Conservation (phyloP, 2,329 filamentous ascomycete species). For the Ambrosiella xylebori region DNA sequence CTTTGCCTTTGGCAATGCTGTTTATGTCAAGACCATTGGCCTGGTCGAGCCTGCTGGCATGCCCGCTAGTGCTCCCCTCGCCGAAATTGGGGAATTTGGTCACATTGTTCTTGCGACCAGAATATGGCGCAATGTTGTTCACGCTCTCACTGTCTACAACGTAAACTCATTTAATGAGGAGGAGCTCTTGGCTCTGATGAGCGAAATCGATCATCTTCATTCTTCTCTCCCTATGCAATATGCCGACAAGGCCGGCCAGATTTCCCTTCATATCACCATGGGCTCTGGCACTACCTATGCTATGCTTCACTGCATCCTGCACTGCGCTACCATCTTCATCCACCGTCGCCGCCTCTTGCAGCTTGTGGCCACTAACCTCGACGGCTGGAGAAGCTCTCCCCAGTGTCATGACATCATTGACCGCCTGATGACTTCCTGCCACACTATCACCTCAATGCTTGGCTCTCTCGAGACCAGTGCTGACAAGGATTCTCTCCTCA, state of each 20-base stretch:
- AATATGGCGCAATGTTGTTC: constrained; percentile 44
- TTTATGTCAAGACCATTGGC: constrained; percentile 38
- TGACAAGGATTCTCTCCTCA: constrained; percentile 41
- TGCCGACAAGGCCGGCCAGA: constrained; percentile 42
- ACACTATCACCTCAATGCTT: constrained; percentile 39
- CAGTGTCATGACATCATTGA: constrained; percentile 37
- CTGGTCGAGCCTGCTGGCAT: constrained; percentile 23
- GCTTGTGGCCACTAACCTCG: constrained; percentile 34
- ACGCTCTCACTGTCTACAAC: constrained; percentile 39
- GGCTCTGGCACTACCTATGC: constrained; percentile 45
- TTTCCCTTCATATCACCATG: constrained; percentile 46
- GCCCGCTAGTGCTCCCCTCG: constrained; percentile 24
- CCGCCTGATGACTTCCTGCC: constrained; percentile 39
- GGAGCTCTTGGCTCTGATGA: constrained; percentile 32
- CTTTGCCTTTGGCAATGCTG: constrained; percentile 44
- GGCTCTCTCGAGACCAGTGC: constrained; percentile 36
- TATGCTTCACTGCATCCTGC: constrained; percentile 44
- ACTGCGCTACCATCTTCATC: constrained; percentile 43
- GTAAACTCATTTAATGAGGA: constrained; percentile 36
- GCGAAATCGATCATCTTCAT: constrained; percentile 37
- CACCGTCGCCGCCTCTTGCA: constrained; percentile 42
- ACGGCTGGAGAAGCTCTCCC: constrained; percentile 34
- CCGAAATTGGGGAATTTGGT: constrained; percentile 42
- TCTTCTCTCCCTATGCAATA: constrained; percentile 40
- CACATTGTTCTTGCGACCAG: constrained; percentile 43